A percentile compares a stretch with the other conserved stretches of the same genome.
phyloP scores from a whole-genome alignment of 1,139 yeast genomes.

The Yamadazyma atlantica region DNA sequence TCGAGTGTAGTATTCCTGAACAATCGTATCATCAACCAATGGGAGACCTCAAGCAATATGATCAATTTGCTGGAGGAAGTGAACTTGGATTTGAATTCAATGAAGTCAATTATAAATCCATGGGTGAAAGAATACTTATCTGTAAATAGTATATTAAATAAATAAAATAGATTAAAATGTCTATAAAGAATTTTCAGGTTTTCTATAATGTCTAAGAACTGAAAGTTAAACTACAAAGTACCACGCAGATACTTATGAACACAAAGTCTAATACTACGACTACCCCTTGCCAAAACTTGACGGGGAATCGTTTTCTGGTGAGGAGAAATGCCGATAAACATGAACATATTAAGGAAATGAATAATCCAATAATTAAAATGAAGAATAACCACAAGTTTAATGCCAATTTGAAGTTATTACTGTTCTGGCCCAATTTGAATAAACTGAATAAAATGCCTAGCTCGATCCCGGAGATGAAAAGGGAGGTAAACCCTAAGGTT shows the following conservation, averaged over 20 bases:
- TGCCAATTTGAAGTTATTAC: constrained; percentile 21
- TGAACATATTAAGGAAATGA: constrained; percentile 31
- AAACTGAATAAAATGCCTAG: constrained; percentile 43
- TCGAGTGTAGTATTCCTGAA: constrained; percentile 38
- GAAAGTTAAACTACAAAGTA: constrained; percentile 5
- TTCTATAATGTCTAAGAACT: neutral
- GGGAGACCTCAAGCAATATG: constrained; percentile 15
- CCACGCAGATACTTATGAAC: constrained; percentile 5
- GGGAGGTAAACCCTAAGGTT: constrained; percentile 30
- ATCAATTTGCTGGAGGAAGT: constrained; percentile 45
- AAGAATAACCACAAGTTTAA: constrained; percentile 36
- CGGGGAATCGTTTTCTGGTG: constrained; percentile 11
- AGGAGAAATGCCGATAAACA: constrained; percentile 13
- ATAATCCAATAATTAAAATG: constrained; percentile 33
- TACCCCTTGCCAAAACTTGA: constrained; percentile 12
- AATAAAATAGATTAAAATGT: no score
- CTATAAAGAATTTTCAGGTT: no score
- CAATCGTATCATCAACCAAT: constrained; percentile 18
- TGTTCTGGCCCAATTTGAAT: constrained; percentile 21
- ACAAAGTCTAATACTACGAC: constrained; percentile 13
- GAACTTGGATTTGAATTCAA: constrained; percentile 45
- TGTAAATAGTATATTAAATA: constrained; percentile 1
- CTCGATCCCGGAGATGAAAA: constrained; percentile 44
- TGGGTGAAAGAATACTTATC: constrained; percentile 33
- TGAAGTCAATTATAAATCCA: constrained; percentile 39